phyloP scores from a whole-genome alignment of 768 basidiomycete genomes.

The Mycena kentingensis region DNA sequence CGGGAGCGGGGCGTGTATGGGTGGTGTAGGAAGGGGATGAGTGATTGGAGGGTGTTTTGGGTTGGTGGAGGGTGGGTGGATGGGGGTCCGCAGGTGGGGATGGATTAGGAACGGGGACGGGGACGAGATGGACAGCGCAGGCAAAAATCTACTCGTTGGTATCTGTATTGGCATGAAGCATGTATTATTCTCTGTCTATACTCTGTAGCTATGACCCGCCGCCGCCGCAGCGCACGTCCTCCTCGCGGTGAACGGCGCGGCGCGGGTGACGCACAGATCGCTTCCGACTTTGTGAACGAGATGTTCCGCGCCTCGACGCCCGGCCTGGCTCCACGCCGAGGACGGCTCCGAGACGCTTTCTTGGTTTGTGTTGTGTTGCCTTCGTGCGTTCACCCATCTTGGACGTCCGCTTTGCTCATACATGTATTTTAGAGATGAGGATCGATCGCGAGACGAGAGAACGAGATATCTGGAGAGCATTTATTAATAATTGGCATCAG shows the following conservation, averaged over 20 bases:
- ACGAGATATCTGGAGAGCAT: constrained; percentile 39
- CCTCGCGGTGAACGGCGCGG: constrained; percentile 67
- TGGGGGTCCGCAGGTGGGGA: no score
- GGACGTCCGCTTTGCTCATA: constrained; percentile 3
- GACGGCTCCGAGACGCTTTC: constrained; percentile 65
- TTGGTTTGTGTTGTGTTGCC: constrained; percentile 47
- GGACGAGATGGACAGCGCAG: no score
- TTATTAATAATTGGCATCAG: no score
- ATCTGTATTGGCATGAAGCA: no score
- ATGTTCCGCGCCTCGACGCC: neutral
- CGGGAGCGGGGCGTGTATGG: constrained; percentile 72
- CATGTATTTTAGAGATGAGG: constrained; percentile 19
- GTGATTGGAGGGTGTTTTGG: constrained; percentile 85
- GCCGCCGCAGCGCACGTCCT: constrained; percentile 65
- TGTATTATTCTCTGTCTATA: no score
- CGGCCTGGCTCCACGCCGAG: neutral
- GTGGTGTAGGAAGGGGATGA: constrained; percentile 71
- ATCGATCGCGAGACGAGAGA: constrained; percentile 45
- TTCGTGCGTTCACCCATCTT: constrained; percentile 40
- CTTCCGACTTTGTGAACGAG: constrained; percentile 22
- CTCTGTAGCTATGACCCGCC: no score
- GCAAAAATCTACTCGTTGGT: no score
- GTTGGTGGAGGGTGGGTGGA: constrained; percentile 57
- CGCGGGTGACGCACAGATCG: constrained; percentile 75
- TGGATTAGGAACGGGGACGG: no score